A percentile compares a stretch with the other conserved stretches of the same genome.
Conservation (phyloP, 1,284 basidiomycete species). For the Grifola frondosa region DNA sequence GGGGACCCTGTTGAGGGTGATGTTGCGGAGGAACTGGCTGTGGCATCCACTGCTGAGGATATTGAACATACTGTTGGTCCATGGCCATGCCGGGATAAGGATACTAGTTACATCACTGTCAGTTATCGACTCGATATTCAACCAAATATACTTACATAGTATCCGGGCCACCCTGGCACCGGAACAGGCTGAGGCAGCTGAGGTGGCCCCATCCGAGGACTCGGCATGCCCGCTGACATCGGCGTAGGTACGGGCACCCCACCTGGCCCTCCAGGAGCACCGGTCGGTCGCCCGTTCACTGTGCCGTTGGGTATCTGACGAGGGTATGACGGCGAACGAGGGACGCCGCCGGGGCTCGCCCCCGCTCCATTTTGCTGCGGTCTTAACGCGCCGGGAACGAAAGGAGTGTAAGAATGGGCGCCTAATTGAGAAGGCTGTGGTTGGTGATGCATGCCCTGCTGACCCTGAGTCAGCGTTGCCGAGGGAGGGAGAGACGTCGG, state of each 20-base stretch:
- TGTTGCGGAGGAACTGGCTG: constrained; percentile 38
- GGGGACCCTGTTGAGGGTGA: constrained; percentile 35
- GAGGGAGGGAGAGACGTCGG: constrained; percentile 45
- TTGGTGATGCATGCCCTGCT: constrained; percentile 43
- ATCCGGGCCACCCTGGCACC: constrained; percentile 36
- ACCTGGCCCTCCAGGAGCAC: constrained; percentile 50
- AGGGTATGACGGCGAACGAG: constrained; percentile 64
- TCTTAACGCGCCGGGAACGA: constrained; percentile 30
- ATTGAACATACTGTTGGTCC: constrained; percentile 32
- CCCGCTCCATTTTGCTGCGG: constrained; percentile 36
- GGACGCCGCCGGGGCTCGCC: constrained; percentile 43
- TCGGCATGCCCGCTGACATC: constrained; percentile 53
- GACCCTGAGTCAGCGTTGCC: constrained; percentile 28
- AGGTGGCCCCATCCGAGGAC: constrained; percentile 63
- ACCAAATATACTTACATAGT: constrained; percentile 37
- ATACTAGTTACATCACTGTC: constrained; percentile 22
- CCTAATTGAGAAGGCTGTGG: constrained; percentile 45
- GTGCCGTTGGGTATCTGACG: constrained; percentile 66
- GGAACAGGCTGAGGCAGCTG: constrained; percentile 37
- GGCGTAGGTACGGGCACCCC: constrained; percentile 36
- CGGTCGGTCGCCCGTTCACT: constrained; percentile 52
- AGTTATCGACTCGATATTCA: constrained; percentile 5
- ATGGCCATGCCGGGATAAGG: constrained; percentile 32
- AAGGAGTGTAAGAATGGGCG: constrained; percentile 44
- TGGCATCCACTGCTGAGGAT: constrained; percentile 38